phyloP scores from a whole-genome alignment of 23 red algal species.

The Gracilaria domingensis region DNA sequence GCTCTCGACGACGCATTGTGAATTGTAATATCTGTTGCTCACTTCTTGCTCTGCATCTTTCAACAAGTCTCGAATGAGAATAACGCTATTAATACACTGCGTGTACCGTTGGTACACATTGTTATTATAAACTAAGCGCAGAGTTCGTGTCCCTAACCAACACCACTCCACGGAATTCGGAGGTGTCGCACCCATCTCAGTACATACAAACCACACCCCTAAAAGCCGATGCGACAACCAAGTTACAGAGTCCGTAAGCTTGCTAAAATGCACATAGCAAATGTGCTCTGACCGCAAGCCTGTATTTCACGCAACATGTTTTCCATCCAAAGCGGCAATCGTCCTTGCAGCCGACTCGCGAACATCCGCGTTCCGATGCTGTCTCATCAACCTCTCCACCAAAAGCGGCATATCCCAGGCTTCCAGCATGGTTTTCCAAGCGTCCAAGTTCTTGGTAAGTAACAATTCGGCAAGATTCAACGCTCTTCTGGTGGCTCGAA shows the following conservation, averaged over 20 bases:
- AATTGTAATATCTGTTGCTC: too few species aligned
- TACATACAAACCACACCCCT: neutral
- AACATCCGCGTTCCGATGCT: constrained; percentile 45
- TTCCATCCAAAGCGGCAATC: constrained; percentile 66
- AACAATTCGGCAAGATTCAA: constrained; percentile 51
- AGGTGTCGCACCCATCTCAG: neutral
- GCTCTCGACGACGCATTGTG: too few species aligned
- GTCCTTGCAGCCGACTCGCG: constrained; percentile 52
- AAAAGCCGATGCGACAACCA: neutral
- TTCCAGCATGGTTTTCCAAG: constrained; percentile 66
- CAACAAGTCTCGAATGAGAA: too few species aligned
- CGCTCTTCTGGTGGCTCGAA: constrained; percentile 49
- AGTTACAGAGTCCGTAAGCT: neutral
- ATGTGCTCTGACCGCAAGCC: neutral
- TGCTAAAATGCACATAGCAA: neutral
- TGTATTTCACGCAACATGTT: constrained; percentile 8
- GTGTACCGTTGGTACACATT: neutral
- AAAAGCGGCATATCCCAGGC: constrained; percentile 50
- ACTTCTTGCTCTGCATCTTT: too few species aligned
- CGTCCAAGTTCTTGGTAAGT: constrained; percentile 46
- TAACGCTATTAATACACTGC: neutral
- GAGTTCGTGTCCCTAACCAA: neutral
- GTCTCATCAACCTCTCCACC: constrained; percentile 47
- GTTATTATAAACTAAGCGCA: neutral
- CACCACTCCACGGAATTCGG: neutral